Evolutionary conservation across 78 protist genomes (phyloP), one percentile per base, ranked within the genome.

Genomic region (Dictyostelium capitatum): DNA sequence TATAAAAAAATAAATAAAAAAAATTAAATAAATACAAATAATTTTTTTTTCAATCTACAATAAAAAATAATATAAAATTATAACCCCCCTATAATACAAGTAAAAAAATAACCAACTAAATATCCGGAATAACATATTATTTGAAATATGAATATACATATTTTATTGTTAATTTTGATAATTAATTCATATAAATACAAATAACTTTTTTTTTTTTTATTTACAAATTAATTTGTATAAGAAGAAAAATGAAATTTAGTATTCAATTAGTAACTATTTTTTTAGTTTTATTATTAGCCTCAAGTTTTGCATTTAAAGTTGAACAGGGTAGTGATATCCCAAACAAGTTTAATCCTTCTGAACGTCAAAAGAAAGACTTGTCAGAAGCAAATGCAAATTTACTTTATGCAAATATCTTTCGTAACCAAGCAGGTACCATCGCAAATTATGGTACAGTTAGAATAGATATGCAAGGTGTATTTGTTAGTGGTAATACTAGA

Each of bases 401-500:
- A 10, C 30, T 17, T n/a, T 72, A 72, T n/a, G 28, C 57, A 5
- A 43, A 46, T 8, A 72, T 72, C 12, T 72, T 72, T 10, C 17
- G 43, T 19, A 0, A n/a, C 0, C 41, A 72, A 32, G 30, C 17
- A 43, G 30, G 41, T 2, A 72, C 79, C 0, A 72, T 72, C n/a
- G 79, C 30, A 9, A 46, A 43, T 6, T 11, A 7, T 72, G 79
- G 57, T 11, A 8, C 50, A 0, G 43, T 72, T 46, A 43, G 79
- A 43, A 72, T 72, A 20, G 79, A 72, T n/a, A 72, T 72, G 79
- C 79, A 72, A 72, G 79, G 79, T 46, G 30, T 20, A 8, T 72
- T 72, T 28, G 43, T 54, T 41, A n/a, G 23, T n/a, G 32, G 32
- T 8, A 56, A 56, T 43, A 1, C 3, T 17, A 72, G 20, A 72